phyloP scores from a whole-genome alignment of 176 grass and related monocot genomes.

The Dendrocalamus sinicus region DNA sequence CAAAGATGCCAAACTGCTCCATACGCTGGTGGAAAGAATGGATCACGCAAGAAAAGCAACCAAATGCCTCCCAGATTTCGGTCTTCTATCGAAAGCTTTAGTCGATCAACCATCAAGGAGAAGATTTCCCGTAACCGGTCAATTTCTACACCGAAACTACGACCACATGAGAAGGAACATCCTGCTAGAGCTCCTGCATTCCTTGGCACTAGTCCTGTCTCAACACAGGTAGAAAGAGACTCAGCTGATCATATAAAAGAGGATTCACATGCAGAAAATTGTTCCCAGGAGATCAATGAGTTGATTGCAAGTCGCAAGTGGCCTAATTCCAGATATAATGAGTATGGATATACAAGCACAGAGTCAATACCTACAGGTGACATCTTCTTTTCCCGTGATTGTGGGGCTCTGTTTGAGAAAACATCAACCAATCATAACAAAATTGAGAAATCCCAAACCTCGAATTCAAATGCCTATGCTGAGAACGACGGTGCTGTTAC shows the following conservation, averaged over 20 bases:
- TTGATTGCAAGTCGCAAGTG: constrained; percentile 47
- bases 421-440: constrained; percentile 44
- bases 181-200: constrained; percentile 57
- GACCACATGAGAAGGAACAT: constrained; percentile 45
- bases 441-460: constrained; percentile 26
- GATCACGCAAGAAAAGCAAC: constrained; percentile 52
- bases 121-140: constrained; percentile 50
- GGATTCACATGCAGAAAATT: constrained; percentile 52
- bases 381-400: constrained; percentile 78
- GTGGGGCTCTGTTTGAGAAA: constrained; percentile 53
- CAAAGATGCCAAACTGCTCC: constrained; percentile 48
- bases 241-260: constrained; percentile 37
- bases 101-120: constrained; percentile 51
- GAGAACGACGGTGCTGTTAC: constrained; percentile 22
- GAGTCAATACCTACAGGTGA: constrained; percentile 66
- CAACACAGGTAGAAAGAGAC: constrained; percentile 40
- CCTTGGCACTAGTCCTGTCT: constrained; percentile 39
- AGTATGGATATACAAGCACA: constrained; percentile 58
- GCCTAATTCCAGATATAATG: constrained; percentile 61
- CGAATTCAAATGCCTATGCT: constrained; percentile 31
- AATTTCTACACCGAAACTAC: constrained; percentile 56
- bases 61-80: constrained; percentile 57
- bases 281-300: constrained; percentile 51
- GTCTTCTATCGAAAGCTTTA: constrained; percentile 45
- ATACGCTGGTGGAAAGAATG: constrained; percentile 38